phyloP scores from a whole-genome alignment of 2,329 filamentous ascomycete species.

The Claviceps citrina region DNA sequence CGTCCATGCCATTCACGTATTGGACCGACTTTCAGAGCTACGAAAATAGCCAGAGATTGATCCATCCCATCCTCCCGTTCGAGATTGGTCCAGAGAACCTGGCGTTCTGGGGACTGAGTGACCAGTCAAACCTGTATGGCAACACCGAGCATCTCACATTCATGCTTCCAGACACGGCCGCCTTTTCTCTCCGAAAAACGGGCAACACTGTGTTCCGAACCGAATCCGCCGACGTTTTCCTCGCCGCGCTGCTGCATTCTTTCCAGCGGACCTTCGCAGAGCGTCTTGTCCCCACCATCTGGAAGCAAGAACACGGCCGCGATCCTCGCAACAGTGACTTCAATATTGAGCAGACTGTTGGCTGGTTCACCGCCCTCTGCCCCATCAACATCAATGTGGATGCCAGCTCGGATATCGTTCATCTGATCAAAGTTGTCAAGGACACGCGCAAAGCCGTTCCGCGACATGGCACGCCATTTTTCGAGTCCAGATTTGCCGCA shows the following conservation, averaged over 20 bases:
- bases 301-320: slow-evolving; percentile 37
- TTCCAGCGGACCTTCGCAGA: slow-evolving; percentile 41
- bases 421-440: slow-evolving; percentile 37
- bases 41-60: slow-evolving; percentile 17
- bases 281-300: slow-evolving; percentile 33
- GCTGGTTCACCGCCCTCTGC: slow-evolving; percentile 44
- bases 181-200: slow-evolving; percentile 25
- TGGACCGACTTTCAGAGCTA: slow-evolving; percentile 33
- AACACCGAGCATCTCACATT: slow-evolving; percentile 28
- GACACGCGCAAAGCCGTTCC: slow-evolving; percentile 31
- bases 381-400: slow-evolving; percentile 32
- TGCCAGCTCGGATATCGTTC: slow-evolving; percentile 31
- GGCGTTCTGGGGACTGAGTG: slow-evolving; percentile 31
- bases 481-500: slow-evolving; percentile 28
- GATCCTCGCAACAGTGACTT: slow-evolving; percentile 27
- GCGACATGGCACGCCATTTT: slow-evolving; percentile 32
- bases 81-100: slow-evolving; percentile 24
- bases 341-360: slow-evolving; percentile 41
- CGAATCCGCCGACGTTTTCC: slow-evolving; percentile 36
- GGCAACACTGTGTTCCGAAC: slow-evolving; percentile 33
- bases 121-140: slow-evolving; percentile 29
- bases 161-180: slow-evolving; percentile 26
- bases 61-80: slow-evolving; percentile 23
- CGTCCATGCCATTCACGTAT: slow-evolving; percentile 31
- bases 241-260: slow-evolving; percentile 38